Conservation (phyloP, 306 rosid species). For the Trifolium repens region DNA sequence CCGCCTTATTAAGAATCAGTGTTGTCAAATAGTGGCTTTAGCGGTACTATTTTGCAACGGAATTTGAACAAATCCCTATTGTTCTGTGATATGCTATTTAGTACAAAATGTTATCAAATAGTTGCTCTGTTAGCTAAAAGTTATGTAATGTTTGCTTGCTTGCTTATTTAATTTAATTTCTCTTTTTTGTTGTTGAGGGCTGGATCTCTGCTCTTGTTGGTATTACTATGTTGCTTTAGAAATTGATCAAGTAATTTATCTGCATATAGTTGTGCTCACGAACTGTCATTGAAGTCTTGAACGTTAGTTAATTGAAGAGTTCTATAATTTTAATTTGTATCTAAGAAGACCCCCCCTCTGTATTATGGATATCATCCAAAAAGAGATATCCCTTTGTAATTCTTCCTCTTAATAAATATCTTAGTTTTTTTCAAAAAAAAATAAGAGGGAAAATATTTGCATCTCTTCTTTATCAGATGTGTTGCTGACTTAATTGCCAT, state of each 20-base stretch:
- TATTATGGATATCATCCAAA: too few species aligned
- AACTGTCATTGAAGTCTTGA: not conserved
- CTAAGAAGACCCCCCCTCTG: too few species aligned
- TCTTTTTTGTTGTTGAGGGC: not conserved
- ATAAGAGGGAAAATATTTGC: not conserved
- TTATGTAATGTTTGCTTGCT: slow-evolving; percentile 1
- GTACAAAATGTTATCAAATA: not conserved
- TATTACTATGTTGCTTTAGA: not conserved
- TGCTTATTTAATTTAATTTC: slow-evolving; percentile 9
- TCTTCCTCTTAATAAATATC: too few species aligned
- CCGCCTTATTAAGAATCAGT: not conserved
- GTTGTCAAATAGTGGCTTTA: not conserved
- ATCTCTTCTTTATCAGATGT: slow-evolving; percentile 19
- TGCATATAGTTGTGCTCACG: not conserved
- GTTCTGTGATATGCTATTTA: not conserved
- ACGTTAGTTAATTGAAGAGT: not conserved
- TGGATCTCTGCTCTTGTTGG: not conserved
- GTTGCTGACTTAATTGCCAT: slow-evolving; percentile 6
- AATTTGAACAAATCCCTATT: not conserved
- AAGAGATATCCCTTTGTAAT: too few species aligned
- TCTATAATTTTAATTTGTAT: slow-evolving; percentile 14
- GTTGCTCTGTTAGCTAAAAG: not conserved
- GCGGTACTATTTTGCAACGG: not conserved
- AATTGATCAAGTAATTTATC: slow-evolving; percentile 7
- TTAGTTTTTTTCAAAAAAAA: too few species aligned